phyloP scores from a whole-genome alignment of 2,329 filamentous ascomycete genomes.

The Delphinella strobiligena region DNA sequence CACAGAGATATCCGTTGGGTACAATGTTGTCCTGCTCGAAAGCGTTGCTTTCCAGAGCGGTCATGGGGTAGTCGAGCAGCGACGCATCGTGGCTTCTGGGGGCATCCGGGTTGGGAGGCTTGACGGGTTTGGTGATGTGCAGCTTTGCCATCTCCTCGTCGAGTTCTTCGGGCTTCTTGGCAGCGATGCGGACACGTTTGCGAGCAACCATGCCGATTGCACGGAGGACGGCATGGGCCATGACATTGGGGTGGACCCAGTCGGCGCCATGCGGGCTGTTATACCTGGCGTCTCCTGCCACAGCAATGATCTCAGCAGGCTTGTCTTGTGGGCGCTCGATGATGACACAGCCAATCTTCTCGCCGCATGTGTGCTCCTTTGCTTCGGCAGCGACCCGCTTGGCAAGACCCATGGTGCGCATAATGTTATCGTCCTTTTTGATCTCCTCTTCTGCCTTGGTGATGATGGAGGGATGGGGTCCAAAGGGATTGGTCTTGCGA shows the following conservation, averaged over 20 bases:
- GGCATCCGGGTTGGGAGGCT: constrained; percentile 19
- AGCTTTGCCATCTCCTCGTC: constrained; percentile 19
- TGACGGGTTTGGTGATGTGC: constrained; percentile 12
- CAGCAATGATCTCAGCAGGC: constrained; percentile 48
- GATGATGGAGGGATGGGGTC: constrained; percentile 67
- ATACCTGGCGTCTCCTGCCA: constrained; percentile 68
- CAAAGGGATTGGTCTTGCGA: constrained; percentile 76
- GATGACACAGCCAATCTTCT: constrained; percentile 62
- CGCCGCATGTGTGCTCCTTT: constrained; percentile 47
- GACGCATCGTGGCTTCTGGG: constrained; percentile 34
- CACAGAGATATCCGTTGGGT: constrained; percentile 81
- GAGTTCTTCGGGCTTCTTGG: constrained; percentile 17
- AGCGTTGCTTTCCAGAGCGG: constrained; percentile 51
- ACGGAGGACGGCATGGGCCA: constrained; percentile 66
- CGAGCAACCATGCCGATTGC: constrained; percentile 72
- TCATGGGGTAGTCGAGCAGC: constrained; percentile 57
- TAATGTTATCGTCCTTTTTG: constrained; percentile 41
- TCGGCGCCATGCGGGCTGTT: constrained; percentile 11
- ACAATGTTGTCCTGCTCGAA: constrained; percentile 53
- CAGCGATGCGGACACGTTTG: constrained; percentile 29
- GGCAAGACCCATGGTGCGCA: constrained; percentile 51
- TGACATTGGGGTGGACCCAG: constrained; percentile 43
- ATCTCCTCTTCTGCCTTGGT: constrained; percentile 59
- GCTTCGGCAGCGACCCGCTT: constrained; percentile 50
- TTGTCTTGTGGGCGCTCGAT: constrained; percentile 44